phyloP scores from a whole-genome alignment of 176 grass and related monocot species.

The Leersia perrieri region DNA sequence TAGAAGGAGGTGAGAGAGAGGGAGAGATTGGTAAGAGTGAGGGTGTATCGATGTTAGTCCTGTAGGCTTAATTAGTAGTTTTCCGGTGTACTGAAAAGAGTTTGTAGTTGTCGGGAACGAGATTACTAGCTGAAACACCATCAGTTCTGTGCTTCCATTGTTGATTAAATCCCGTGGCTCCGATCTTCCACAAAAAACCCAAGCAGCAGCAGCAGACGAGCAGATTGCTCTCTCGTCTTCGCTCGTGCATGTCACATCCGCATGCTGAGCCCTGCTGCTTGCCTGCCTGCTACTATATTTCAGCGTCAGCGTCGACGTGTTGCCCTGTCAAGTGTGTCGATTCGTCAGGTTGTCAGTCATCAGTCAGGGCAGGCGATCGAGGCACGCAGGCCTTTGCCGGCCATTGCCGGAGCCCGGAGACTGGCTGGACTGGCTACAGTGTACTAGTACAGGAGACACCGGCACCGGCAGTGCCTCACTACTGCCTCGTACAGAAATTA shows the following conservation, averaged over 20 bases:
- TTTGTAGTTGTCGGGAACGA: constrained; percentile 38
- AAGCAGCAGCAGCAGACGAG: not conserved
- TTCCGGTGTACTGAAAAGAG: constrained; percentile 37
- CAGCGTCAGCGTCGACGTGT: not conserved
- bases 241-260: constrained; percentile 31
- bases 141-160: constrained; percentile 7
- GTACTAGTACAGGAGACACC: not conserved
- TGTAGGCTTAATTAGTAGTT: constrained; percentile 51
- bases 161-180: not conserved
- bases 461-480: no score
- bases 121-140: constrained; percentile 23
- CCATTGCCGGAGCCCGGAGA: not conserved
- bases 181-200: not conserved
- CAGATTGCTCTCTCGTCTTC: not conserved
- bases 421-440: not conserved
- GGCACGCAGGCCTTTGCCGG: not conserved
- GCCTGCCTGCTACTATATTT: not conserved
- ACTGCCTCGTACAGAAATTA: not conserved
- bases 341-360: not conserved
- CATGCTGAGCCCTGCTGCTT: not conserved
- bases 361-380: not conserved
- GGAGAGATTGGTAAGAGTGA: not conserved
- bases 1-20: constrained; percentile 8
- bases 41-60: constrained; percentile 38
- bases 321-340: constrained; percentile 19